Evolutionary conservation across 1,284 basidiomycete genomes (phyloP).

Genomic region (Cryptococcus sp.): DNA sequence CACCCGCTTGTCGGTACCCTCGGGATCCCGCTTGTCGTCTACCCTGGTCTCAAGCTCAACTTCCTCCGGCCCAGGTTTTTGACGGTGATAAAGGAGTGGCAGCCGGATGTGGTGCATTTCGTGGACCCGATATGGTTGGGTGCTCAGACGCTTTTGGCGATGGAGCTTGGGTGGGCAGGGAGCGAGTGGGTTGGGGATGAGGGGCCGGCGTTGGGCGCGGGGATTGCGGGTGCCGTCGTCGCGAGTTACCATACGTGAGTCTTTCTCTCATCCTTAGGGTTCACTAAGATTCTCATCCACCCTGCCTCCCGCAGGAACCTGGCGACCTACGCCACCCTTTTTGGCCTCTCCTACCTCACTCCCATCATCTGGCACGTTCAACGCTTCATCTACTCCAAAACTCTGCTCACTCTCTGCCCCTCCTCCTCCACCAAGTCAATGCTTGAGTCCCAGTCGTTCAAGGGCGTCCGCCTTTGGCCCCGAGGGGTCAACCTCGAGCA

Average conservation of each 20-base stretch:
- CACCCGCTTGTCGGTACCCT: constrained; percentile 57
- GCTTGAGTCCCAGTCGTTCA: constrained; percentile 53
- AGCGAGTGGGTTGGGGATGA: constrained; percentile 43
- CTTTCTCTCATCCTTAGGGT: background rate
- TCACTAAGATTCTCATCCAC: background rate
- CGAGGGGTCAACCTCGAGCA: constrained; percentile 53
- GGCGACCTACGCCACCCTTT: constrained; percentile 56
- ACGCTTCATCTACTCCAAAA: constrained; percentile 44
- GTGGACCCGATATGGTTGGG: constrained; percentile 60
- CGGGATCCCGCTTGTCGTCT: constrained; percentile 57
- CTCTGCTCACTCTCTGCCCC: constrained; percentile 55
- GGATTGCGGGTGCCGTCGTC: constrained; percentile 52
- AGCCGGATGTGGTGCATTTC: constrained; percentile 57
- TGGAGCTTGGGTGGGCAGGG: constrained; percentile 52
- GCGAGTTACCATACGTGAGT: constrained; percentile 56
- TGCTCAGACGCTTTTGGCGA: constrained; percentile 50
- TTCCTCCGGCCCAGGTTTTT: constrained; percentile 58
- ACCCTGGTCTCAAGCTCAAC: constrained; percentile 59
- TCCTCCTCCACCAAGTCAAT: constrained; percentile 55
- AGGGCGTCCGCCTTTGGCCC: constrained; percentile 56
- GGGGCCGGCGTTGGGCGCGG: constrained; percentile 45
- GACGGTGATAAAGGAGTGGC: constrained; percentile 51
- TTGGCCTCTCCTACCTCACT: constrained; percentile 56
- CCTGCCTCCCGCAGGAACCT: constrained; percentile 50
- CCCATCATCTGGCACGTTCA: constrained; percentile 51